These are phyloP conservation scores for Kwoniella sp. DNA, from an alignment of 768 basidiomycete species.

Conservation along the genomic window DNA sequence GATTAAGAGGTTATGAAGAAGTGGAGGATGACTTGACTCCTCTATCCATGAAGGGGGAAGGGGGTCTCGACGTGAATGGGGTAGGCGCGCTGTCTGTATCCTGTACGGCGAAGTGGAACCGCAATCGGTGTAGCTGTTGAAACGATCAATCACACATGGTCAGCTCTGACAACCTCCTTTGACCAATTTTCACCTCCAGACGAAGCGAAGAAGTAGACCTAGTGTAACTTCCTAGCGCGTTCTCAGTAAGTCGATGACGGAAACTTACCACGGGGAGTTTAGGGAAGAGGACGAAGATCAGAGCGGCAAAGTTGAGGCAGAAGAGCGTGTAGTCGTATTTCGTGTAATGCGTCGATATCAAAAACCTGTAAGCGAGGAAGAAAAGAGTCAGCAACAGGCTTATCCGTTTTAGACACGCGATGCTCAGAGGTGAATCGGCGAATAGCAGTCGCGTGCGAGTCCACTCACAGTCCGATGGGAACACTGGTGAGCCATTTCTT, in stretches of 20 bases:
- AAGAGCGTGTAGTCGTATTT: constrained; percentile 94
- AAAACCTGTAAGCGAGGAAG: constrained; percentile 66
- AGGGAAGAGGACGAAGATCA: constrained; percentile 78
- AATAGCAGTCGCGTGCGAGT: too few relatives aligned
- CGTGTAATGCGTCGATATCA: constrained; percentile 97
- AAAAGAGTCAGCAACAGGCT: constrained; percentile 5
- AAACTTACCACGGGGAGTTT: constrained; percentile 85
- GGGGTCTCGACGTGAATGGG: constrained; percentile 19
- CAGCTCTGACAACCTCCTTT: not conserved
- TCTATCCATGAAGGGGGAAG: constrained; percentile 21
- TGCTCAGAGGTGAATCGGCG: too few relatives aligned
- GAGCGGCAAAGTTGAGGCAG: constrained; percentile 80
- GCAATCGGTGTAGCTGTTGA: constrained; percentile 19
- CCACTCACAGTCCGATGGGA: constrained; percentile 79
- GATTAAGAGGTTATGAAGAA: not conserved
- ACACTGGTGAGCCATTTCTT: constrained; percentile 94
- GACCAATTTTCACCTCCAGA: not conserved
- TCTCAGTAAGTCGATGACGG: not conserved
- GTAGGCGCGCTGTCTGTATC: constrained; percentile 23
- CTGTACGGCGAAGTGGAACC: constrained; percentile 27
- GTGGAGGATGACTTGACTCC: constrained; percentile 2
- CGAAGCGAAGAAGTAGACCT: not conserved
- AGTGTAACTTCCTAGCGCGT: too few relatives aligned
- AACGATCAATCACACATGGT: not conserved
- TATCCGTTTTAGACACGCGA: too few relatives aligned